phyloP scores from a whole-genome alignment of 2,329 filamentous ascomycete genomes.

The Penicillium nordicum region DNA sequence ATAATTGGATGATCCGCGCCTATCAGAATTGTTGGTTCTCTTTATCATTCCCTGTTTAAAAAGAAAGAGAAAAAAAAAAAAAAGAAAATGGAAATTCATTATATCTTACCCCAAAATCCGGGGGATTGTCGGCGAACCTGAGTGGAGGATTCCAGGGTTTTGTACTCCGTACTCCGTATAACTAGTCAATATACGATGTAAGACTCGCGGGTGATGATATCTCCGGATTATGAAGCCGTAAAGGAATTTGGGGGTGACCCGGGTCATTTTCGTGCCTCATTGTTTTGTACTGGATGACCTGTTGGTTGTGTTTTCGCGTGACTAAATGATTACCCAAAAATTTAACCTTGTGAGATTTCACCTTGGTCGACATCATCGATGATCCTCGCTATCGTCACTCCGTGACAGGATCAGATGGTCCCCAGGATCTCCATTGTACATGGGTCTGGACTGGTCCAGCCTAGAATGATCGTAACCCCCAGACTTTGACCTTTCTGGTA shows the following conservation, averaged over 20 bases:
- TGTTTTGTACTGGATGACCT: not conserved
- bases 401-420: conserved; percentile 4
- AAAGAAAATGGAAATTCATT: not conserved
- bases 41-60: not conserved
- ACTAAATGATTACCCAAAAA: conserved; percentile 20
- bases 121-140: conserved; percentile 3
- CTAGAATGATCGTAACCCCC: not conserved
- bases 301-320: conserved; percentile 12
- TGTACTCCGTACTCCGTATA: not conserved
- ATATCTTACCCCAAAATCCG: not conserved
- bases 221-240: not conserved
- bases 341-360: conserved; percentile 3
- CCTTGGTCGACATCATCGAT: conserved; percentile 26
- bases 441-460: conserved; percentile 5
- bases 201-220: not conserved
- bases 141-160: not conserved
- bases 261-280: not conserved
- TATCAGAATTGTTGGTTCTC: conserved; percentile 14
- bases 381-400: conserved; percentile 20
- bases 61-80: too few species aligned
- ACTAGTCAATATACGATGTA: not conserved
- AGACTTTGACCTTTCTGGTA: not conserved
- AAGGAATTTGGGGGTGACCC: not conserved
- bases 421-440: conserved; percentile 8
- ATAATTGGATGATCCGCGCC: conserved; percentile 23